These are phyloP conservation scores for Quercus mongolica DNA, from an alignment of 306 rosid species.

Conservation along the genomic window DNA sequence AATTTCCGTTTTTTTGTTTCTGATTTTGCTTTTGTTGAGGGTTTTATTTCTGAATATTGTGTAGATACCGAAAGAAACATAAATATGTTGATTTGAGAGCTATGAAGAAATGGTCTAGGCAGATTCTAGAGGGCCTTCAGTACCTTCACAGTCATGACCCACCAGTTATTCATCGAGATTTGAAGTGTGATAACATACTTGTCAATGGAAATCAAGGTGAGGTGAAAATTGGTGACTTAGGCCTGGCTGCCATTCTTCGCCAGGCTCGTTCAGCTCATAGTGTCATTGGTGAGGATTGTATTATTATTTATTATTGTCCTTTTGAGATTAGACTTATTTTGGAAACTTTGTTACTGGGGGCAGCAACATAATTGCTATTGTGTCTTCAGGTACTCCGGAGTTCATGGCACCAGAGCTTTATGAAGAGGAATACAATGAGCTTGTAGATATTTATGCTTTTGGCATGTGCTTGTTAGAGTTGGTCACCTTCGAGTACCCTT, in stretches of 20 bases:
- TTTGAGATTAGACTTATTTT: neutral
- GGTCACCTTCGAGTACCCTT: constrained; percentile 94
- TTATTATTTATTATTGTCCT: constrained; percentile 9
- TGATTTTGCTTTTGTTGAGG: constrained; percentile 1
- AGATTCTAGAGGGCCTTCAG: constrained; percentile 88
- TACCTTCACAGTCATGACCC: constrained; percentile 96
- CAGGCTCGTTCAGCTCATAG: constrained; percentile 94
- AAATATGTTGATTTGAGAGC: constrained; percentile 98
- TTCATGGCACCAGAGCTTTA: constrained; percentile 99
- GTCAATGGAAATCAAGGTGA: constrained; percentile 99
- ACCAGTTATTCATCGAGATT: constrained; percentile 91
- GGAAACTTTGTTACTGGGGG: constrained; percentile 15
- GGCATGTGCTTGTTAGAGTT: constrained; percentile 97
- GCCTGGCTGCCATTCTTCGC: constrained; percentile 91
- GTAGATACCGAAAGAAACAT: constrained; percentile 88
- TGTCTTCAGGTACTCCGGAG: constrained; percentile 81
- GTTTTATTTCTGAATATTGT: constrained; percentile 10
- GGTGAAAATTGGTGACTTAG: constrained; percentile 96
- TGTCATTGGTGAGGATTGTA: constrained; percentile 69
- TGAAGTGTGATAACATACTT: constrained; percentile 96
- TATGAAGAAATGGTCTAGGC: constrained; percentile 97
- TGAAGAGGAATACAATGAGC: constrained; percentile 95
- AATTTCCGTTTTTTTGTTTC: neutral
- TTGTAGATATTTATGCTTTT: constrained; percentile 94
- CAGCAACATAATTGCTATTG: constrained; percentile 11